Evolutionary conservation across 495 filamentous ascomycete species (phyloP).

Genomic region (Neurospora sp.): DNA sequence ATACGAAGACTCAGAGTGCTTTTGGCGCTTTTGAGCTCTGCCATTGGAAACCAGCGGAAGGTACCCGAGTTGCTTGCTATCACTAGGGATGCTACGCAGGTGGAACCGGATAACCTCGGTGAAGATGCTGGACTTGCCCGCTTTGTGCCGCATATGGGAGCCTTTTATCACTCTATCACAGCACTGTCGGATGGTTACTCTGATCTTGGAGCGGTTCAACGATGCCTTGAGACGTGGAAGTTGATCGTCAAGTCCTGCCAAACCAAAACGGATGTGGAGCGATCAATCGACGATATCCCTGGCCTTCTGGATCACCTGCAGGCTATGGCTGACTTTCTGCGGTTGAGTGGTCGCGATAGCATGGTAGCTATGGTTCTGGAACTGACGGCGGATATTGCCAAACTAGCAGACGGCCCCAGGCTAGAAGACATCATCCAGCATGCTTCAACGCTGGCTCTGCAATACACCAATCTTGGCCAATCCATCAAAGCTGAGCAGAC

Average conservation of each 20-base stretch:
- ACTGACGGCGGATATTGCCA: conserved; percentile 39
- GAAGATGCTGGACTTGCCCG: conserved; percentile 44
- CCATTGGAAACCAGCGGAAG: conserved; percentile 22
- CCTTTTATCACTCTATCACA: conserved; percentile 41
- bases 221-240: conserved; percentile 41
- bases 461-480: conserved; percentile 70
- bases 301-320: conserved; percentile 53
- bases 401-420: conserved; percentile 40
- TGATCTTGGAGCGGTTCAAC: conserved; percentile 36
- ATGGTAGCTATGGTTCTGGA: conserved; percentile 37
- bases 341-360: conserved; percentile 53
- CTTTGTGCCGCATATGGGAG: conserved; percentile 49
- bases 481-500: conserved; percentile 59
- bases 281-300: conserved; percentile 50
- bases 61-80: conserved; percentile 23
- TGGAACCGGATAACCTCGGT: conserved; percentile 25
- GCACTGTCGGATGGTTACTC: conserved; percentile 45
- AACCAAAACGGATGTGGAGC: conserved; percentile 40
- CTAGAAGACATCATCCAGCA: conserved; percentile 48
- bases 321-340: conserved; percentile 64
- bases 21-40: conserved; percentile 25
- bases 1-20: conserved; percentile 33
- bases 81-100: conserved; percentile 27
- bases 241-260: conserved; percentile 36
- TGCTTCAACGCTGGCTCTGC: conserved; percentile 51